Conservation (phyloP, 495 filamentous ascomycete species). For the Amniculicola lignicola region DNA sequence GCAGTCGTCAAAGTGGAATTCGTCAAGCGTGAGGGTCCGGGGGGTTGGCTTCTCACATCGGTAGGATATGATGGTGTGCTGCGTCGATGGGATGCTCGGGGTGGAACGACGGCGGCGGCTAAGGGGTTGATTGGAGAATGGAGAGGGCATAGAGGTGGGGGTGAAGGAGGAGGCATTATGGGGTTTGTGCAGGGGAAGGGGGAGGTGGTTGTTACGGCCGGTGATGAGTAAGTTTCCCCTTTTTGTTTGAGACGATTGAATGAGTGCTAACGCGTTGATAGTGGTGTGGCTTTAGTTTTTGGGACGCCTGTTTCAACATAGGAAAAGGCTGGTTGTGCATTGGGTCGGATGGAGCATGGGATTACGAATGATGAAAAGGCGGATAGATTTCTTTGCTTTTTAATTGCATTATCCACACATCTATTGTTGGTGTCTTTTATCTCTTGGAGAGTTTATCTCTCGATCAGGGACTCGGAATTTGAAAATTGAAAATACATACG, state of each 20-base stretch:
- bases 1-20: slow-evolving; percentile 93
- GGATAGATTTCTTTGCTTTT: not conserved
- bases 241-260: not conserved
- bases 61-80: slow-evolving; percentile 38
- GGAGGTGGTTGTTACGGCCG: slow-evolving; percentile 73
- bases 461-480: no score
- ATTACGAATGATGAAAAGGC: not conserved
- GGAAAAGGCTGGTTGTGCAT: not conserved
- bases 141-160: slow-evolving; percentile 74
- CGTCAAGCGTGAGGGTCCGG: slow-evolving; percentile 42
- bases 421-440: no score
- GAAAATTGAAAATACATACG: no score
- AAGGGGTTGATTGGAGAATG: slow-evolving; percentile 73
- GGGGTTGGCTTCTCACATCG: slow-evolving; percentile 30
- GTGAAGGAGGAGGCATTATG: slow-evolving; percentile 82
- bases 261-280: not conserved
- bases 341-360: not conserved
- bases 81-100: slow-evolving; percentile 36
- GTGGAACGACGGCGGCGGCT: slow-evolving; percentile 43
- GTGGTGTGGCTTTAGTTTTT: not conserved
- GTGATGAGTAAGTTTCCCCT: slow-evolving; percentile 59
- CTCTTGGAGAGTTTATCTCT: no score
- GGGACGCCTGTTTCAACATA: not conserved
- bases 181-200: slow-evolving; percentile 80
- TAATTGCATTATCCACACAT: no score